Evolutionary conservation across 345 rosid genomes (phyloP), one percentile per base, ranked within the genome.

Genomic region (Hibiscus mutabilis): DNA sequence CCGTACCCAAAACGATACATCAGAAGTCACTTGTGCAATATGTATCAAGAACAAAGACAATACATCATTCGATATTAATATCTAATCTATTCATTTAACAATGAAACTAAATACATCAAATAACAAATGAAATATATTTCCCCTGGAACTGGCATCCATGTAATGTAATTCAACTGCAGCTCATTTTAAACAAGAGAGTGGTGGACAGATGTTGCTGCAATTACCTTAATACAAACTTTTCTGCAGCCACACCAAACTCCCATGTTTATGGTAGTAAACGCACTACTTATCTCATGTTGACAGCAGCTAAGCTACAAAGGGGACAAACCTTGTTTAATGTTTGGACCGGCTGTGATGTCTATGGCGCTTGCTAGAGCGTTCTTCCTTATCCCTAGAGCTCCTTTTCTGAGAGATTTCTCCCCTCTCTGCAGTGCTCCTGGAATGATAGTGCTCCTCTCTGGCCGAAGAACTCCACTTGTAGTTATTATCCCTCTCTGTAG

Each of bases 371-470:
- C 67, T 68, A 3, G 74, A 10, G 63, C 14, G 19, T 68, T 55
- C 73, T 70, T 40, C 35, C 40, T 19, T 66, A n/a, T 76, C 76
- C 33, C 71, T 69, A 35, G 84, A 74, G 42, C 76, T 74, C 76
- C 77, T 74, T 71, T 68, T 74, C 66, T 62, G 76, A 70, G 77
- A 72, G 66, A 68, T 68, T 7, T 66, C 85, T 31, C 75, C 81
- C 60, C 21, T 66, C n/a, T 79, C 82, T 40, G 60, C 69, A 40
- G 61, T 47, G 42, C 71, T 75, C 68, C 75, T 75, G 52, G 15
- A 66, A 16, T 22, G 66, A 14, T 74, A 65, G 18, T 56, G 66
- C 42, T 77, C 82, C 47, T 84, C 87, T 74, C 62, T 77, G 77
- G 72, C 83, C 42, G 4, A 68, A 47, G 69, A 69, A 70, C 72